Evolutionary conservation across 805 yeast species (phyloP).

Genomic region (Wickerhamiella domercqiae): DNA sequence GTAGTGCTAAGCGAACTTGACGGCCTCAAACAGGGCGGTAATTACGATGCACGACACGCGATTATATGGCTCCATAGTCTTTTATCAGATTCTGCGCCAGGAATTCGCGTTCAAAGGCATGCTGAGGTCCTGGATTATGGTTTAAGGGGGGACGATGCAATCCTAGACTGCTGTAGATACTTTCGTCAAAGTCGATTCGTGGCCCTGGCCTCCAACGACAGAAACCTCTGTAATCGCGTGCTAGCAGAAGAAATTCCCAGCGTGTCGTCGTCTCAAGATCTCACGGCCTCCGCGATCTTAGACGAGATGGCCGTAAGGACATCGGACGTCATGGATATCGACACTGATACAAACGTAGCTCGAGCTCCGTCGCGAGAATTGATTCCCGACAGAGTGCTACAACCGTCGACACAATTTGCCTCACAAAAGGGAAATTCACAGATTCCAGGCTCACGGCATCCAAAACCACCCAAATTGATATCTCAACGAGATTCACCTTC

Average conservation of each 20-base stretch:
- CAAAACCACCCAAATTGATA: background rate
- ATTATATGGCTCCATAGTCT: conserved; percentile 59
- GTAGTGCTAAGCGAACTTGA: conserved; percentile 69
- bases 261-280: conserved; percentile 31
- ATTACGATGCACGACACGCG: conserved; percentile 45
- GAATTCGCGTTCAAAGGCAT: conserved; percentile 50
- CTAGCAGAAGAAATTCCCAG: conserved; percentile 44
- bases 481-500: background rate
- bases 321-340: background rate
- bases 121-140: conserved; percentile 35
- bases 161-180: conserved; percentile 68
- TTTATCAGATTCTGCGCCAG: conserved; percentile 34
- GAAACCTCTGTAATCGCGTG: conserved; percentile 68
- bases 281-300: conserved; percentile 33
- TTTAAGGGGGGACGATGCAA: conserved; percentile 58
- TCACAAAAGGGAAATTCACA: background rate
- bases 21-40: conserved; percentile 44
- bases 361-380: background rate
- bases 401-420: background rate
- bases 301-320: background rate
- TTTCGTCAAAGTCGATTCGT: conserved; percentile 26
- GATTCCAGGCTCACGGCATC: background rate
- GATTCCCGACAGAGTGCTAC: background rate
- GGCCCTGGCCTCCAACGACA: conserved; percentile 67
- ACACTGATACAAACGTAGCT: background rate